Evolutionary conservation across 129 eudicot genomes (phyloP).

Genomic region (Flaveria brownii): DNA sequence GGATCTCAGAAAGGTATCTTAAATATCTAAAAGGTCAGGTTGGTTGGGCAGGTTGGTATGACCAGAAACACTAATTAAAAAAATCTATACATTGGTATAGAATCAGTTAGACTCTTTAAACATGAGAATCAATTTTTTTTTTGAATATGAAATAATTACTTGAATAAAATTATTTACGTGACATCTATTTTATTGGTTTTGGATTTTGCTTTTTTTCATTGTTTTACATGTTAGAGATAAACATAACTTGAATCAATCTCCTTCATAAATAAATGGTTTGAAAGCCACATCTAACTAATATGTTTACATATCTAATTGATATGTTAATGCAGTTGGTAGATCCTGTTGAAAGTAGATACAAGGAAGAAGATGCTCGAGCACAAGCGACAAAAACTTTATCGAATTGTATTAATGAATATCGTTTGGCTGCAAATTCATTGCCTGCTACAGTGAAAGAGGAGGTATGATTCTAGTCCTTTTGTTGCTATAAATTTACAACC

Average conservation of each 20-base stretch:
- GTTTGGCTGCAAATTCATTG: conserved; percentile 57
- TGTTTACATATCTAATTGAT: not conserved
- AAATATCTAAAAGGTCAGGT: not conserved
- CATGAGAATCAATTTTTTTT: not conserved
- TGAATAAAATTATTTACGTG: not conserved
- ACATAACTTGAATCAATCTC: not conserved
- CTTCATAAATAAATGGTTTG: not conserved
- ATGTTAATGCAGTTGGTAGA: conserved; percentile 63
- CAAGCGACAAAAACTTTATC: conserved; percentile 56
- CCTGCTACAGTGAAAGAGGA: conserved; percentile 62
- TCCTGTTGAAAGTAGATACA: conserved; percentile 80
- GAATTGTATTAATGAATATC: conserved; percentile 50
- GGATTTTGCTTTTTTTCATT: not conserved
- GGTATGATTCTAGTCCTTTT: conserved; percentile 48
- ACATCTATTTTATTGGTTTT: not conserved
- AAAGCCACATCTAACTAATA: not conserved
- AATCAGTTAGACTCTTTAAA: not conserved
- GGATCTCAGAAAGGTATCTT: conserved; percentile 70
- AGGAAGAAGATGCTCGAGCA: conserved; percentile 82
- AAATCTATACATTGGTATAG: not conserved
- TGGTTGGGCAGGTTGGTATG: not conserved
- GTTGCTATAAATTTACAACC: not conserved
- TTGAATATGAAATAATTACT: not conserved
- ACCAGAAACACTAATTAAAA: not conserved
- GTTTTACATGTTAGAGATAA: not conserved